These are phyloP conservation scores for Abrus pulchellus DNA, from an alignment of 306 rosid species.

Conservation along the genomic window DNA sequence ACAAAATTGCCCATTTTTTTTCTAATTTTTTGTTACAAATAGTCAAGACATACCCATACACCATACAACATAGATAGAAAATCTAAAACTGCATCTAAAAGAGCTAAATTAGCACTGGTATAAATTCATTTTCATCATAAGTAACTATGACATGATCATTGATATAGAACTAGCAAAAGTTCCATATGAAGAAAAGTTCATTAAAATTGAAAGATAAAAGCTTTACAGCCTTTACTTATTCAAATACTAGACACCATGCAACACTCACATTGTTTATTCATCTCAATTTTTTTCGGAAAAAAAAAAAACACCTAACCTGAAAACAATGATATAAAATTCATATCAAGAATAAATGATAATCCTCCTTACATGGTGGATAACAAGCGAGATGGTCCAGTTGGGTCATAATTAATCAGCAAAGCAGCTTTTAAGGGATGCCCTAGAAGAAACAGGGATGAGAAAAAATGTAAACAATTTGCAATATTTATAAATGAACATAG, in stretches of 20 bases:
- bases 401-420: slow-evolving; percentile 80
- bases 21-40: background rate
- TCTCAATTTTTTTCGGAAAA: background rate
- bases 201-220: background rate
- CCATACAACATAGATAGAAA: slow-evolving; percentile 16
- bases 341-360: slow-evolving; percentile 35
- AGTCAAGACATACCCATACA: background rate
- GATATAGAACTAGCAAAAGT: slow-evolving; percentile 2
- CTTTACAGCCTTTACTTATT: slow-evolving; percentile 7
- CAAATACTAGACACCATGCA: background rate
- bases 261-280: background rate
- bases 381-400: slow-evolving; percentile 92
- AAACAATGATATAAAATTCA: background rate
- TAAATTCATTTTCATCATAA: background rate
- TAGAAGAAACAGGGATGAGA: slow-evolving; percentile 40
- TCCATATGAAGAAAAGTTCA: slow-evolving; percentile 9
- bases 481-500: background rate
- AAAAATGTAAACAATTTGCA: background rate
- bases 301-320: background rate
- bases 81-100: background rate
- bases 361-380: slow-evolving; percentile 79
- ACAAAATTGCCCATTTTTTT: background rate
- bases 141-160: background rate
- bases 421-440: slow-evolving; percentile 83
- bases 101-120: background rate